Evolutionary conservation across 805 yeast genomes (phyloP), one percentile per base, ranked within the genome.

Genomic region (Candida ficus): DNA sequence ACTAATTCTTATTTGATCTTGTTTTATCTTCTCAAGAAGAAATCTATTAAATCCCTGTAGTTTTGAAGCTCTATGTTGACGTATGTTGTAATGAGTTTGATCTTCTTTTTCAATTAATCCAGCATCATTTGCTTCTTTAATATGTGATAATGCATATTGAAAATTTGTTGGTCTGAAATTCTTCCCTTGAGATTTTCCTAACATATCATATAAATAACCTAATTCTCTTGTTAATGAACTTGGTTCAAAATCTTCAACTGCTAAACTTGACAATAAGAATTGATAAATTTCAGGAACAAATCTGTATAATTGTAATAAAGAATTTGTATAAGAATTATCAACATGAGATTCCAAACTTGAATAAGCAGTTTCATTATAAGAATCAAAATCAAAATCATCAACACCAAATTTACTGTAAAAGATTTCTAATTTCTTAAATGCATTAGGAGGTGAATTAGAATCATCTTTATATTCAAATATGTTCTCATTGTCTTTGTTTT

Each of bases 171-270:
- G 83, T 29, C 86, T 76, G 52, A 91, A 88, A 50, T 84, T 86
- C 29, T 75, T 73, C 0, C 95, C 93, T 12, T 73, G 63, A 0
- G 96, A 88, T 57, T 86, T 85, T 31, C 72, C 73, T 63, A 91
- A 73, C 99, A 93, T 91, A 55, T 95, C 98, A 62, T 78, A 87
- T 12, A 95, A 64, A 47, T 88, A 87, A 0, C 96, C 99, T 34
- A 90, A 64, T 56, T 93, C 97, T 36, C 85, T 79, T 21, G 89
- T 61, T 4, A 90, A 58, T 2, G 84, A 78, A 35, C 55, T 57
- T 7, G 59, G 54, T n/a, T 54, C 52, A 22, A 78, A 66, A 30
- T 71, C 70, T 46, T 77, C 80, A 33, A 69, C 63, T 4, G 81
- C 72, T 22, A 88, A 62, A 18, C 76, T 72, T 5, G 70, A 65